These are phyloP conservation scores for Globisporangium alternatum DNA, from an alignment of 352 stramenopile species.

Conservation along the genomic window DNA sequence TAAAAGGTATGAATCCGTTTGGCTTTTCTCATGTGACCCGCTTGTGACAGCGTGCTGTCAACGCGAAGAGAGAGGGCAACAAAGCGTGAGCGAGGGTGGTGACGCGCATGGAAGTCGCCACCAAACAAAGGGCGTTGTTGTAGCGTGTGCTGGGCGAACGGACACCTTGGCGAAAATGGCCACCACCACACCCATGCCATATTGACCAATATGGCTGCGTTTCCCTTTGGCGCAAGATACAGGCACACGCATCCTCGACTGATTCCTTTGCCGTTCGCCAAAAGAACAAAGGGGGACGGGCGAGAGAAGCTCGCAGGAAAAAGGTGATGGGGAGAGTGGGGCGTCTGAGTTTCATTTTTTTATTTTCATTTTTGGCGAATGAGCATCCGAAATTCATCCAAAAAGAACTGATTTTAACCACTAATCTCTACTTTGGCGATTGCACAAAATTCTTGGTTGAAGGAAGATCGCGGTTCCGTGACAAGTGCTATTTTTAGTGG, in stretches of 20 bases:
- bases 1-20: not conserved
- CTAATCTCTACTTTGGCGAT: not conserved
- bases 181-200: too few relatives aligned
- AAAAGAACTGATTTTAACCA: not conserved
- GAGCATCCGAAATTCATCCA: not conserved
- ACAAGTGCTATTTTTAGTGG: not conserved
- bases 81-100: not conserved
- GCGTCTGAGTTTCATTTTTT: not conserved
- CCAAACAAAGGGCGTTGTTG: not conserved
- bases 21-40: conserved; percentile 2
- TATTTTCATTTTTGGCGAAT: not conserved
- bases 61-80: not conserved
- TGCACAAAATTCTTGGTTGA: conserved; percentile 4
- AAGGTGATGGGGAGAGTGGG: conserved; percentile 1
- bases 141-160: not conserved
- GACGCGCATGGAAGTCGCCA: conserved; percentile 3
- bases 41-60: conserved; percentile 6
- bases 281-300: conserved; percentile 7
- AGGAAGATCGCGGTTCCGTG: conserved; percentile 8
- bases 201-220: too few relatives aligned
- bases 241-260: not conserved
- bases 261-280: not conserved
- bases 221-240: too few relatives aligned
- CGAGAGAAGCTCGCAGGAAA: conserved; percentile 7
- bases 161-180: too few relatives aligned